Evolutionary conservation across 139 green algal species (phyloP).

Genomic region (Raphidocelis subcapitata): DNA sequence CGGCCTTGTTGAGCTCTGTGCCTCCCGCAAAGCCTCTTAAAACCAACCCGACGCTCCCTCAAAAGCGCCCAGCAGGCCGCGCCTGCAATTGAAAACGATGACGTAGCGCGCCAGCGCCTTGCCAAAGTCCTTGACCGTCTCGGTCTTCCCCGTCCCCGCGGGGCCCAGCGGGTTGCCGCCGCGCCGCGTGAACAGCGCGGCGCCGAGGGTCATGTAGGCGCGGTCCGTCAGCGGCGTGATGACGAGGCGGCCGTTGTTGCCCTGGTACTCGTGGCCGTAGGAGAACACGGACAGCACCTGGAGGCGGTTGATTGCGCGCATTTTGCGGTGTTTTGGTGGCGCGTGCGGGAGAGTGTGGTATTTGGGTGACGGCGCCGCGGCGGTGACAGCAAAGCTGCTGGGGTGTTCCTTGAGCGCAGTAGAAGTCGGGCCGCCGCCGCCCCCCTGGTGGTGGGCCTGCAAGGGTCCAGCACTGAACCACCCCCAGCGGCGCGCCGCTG

Average conservation of each 20-base stretch:
- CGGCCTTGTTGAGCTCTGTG: no score
- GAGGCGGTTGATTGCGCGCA: not conserved
- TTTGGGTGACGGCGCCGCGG: no score
- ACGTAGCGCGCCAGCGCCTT: slow-evolving; percentile 81
- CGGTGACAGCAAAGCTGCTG: no score
- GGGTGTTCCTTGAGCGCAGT: slow-evolving; percentile 62
- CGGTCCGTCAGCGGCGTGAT: slow-evolving; percentile 94
- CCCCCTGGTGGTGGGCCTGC: no score
- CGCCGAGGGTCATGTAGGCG: slow-evolving; percentile 94
- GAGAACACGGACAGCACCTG: slow-evolving; percentile 19
- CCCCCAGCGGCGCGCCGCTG: no score
- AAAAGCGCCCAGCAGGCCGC: no score
- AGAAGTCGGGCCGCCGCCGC: no score
- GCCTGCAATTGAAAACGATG: slow-evolving; percentile 95
- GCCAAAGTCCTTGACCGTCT: slow-evolving; percentile 90
- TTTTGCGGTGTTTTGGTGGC: no score
- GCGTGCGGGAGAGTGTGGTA: no score
- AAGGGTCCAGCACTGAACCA: no score
- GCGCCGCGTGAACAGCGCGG: slow-evolving; percentile 84
- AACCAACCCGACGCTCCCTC: no score
- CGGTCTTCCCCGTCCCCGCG: slow-evolving; percentile 89
- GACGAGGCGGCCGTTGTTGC: slow-evolving; percentile 91
- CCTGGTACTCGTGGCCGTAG: slow-evolving; percentile 93
- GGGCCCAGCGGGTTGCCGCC: slow-evolving; percentile 82
- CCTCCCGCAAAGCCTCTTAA: no score